These are phyloP conservation scores for Fusarium sp. DNA, from an alignment of 2,329 filamentous ascomycete genomes.

Conservation along the genomic window DNA sequence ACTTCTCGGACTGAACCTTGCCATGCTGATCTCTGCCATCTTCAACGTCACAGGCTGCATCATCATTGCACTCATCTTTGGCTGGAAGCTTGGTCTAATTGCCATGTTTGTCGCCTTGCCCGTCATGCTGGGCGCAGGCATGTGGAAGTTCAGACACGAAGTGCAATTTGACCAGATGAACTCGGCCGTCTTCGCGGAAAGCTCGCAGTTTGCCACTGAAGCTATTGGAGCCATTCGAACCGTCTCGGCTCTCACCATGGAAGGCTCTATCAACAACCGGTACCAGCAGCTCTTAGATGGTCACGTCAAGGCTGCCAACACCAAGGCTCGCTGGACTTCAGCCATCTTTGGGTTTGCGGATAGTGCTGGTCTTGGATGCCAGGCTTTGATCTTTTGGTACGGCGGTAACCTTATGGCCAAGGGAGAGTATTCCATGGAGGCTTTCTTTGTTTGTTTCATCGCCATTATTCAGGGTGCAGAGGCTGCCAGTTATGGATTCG, in stretches of 20 bases:
- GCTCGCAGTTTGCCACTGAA: conserved; percentile 71
- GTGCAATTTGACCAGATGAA: conserved; percentile 68
- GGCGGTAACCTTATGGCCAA: conserved; percentile 37
- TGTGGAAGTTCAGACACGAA: conserved; percentile 57
- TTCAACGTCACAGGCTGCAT: conserved; percentile 46
- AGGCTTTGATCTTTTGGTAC: conserved; percentile 69
- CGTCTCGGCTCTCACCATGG: conserved; percentile 69
- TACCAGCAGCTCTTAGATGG: conserved; percentile 50
- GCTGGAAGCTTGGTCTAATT: conserved; percentile 52
- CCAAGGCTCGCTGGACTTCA: conserved; percentile 47
- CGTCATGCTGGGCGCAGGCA: conserved; percentile 47
- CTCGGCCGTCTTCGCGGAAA: conserved; percentile 66
- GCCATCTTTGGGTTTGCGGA: conserved; percentile 50
- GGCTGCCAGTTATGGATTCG: conserved; percentile 35
- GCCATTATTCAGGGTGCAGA: conserved; percentile 64
- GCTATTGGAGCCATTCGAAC: conserved; percentile 72
- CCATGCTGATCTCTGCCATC: conserved; percentile 41
- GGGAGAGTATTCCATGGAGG: conserved; percentile 49
- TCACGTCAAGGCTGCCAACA: conserved; percentile 47
- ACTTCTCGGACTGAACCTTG: conserved; percentile 46
- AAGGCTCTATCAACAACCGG: conserved; percentile 60
- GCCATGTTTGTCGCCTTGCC: conserved; percentile 51
- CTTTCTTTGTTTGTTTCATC: conserved; percentile 66
- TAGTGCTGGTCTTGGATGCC: conserved; percentile 47
- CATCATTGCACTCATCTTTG: conserved; percentile 45